These are phyloP conservation scores for Boletus pseudo-olivaceus DNA, from an alignment of 768 basidiomycete genomes.

Conservation along the genomic window DNA sequence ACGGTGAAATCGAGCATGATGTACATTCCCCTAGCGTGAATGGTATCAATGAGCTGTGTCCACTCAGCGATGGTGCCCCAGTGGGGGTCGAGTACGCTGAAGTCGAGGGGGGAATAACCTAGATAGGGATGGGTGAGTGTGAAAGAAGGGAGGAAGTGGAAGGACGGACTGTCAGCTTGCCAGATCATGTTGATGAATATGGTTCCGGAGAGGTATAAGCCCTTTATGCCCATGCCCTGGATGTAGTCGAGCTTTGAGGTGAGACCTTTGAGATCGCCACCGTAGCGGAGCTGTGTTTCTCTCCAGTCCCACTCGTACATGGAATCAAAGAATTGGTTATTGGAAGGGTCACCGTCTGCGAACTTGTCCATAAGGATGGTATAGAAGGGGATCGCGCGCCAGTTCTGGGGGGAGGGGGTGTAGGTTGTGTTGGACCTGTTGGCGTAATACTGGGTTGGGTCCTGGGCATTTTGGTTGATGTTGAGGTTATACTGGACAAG, in stretches of 20 bases:
- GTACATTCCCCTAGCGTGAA: conserved; percentile 86
- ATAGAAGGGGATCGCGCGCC: conserved; percentile 79
- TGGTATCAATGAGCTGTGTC: conserved; percentile 65
- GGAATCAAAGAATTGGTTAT: conserved; percentile 85
- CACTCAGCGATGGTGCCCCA: conserved; percentile 86
- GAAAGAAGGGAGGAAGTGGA: not conserved
- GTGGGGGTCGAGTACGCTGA: conserved; percentile 87
- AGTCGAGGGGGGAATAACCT: conserved; percentile 92
- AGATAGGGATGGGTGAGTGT: not conserved
- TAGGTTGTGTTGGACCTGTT: conserved; percentile 63
- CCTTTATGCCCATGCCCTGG: conserved; percentile 79
- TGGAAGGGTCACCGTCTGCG: conserved; percentile 87
- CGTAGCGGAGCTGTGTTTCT: conserved; percentile 86
- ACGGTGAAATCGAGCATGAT: conserved; percentile 93
- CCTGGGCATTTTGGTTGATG: conserved; percentile 64
- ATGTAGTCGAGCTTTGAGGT: conserved; percentile 78
- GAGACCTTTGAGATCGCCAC: conserved; percentile 85
- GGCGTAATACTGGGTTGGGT: conserved; percentile 62
- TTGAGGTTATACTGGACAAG: conserved; percentile 78
- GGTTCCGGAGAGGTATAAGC: conserved; percentile 90
- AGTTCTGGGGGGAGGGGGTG: conserved; percentile 77
- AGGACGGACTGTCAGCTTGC: conserved; percentile 86
- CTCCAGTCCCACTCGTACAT: conserved; percentile 80
- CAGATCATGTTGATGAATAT: conserved; percentile 95
- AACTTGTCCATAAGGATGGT: conserved; percentile 90